These are phyloP conservation scores for Leptographium lundbergii DNA, from an alignment of 2,329 filamentous ascomycete species.

Conservation along the genomic window DNA sequence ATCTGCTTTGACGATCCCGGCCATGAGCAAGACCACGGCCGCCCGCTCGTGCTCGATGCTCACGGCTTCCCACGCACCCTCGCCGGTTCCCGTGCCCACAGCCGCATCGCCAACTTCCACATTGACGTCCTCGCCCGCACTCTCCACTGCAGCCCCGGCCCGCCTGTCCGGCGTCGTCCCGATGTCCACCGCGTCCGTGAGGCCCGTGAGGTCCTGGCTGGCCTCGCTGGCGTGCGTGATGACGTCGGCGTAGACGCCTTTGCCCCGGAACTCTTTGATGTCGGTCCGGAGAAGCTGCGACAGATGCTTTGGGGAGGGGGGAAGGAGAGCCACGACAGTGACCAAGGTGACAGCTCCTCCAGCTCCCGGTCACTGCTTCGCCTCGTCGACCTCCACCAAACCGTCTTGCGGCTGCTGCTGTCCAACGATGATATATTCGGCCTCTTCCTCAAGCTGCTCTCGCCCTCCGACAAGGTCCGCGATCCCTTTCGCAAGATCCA, in stretches of 20 bases:
- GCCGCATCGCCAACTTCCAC: slow-evolving; percentile 35
- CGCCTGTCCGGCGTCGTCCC: slow-evolving; percentile 16
- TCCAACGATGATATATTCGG: slow-evolving; percentile 42
- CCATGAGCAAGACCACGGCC: slow-evolving; percentile 29
- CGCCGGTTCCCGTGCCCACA: slow-evolving; percentile 17
- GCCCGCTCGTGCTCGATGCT: slow-evolving; percentile 19
- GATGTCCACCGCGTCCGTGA: slow-evolving; percentile 31
- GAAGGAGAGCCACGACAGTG: slow-evolving; percentile 16
- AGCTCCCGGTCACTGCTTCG: too few species aligned
- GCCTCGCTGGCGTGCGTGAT: slow-evolving; percentile 24
- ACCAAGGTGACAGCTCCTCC: slow-evolving; percentile 7
- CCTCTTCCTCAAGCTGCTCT: slow-evolving; percentile 34
- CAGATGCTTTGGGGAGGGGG: slow-evolving; percentile 3
- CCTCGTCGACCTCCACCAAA: slow-evolving; percentile 31
- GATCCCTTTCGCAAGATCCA: slow-evolving; percentile 36
- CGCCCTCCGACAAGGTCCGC: slow-evolving; percentile 29
- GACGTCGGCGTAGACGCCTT: slow-evolving; percentile 27
- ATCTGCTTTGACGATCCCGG: too few species aligned
- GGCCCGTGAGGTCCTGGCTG: slow-evolving; percentile 37
- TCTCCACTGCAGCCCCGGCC: slow-evolving; percentile 34
- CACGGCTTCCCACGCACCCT: slow-evolving; percentile 16
- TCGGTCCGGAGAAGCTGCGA: slow-evolving; percentile 7
- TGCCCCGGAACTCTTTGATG: slow-evolving; percentile 32
- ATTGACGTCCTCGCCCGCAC: slow-evolving; percentile 38
- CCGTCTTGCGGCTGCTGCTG: slow-evolving; percentile 40